Evolutionary conservation across 176 grass and related monocot species (phyloP), one percentile per base, ranked within the genome.

Genomic region (Aegilops tauschii): DNA sequence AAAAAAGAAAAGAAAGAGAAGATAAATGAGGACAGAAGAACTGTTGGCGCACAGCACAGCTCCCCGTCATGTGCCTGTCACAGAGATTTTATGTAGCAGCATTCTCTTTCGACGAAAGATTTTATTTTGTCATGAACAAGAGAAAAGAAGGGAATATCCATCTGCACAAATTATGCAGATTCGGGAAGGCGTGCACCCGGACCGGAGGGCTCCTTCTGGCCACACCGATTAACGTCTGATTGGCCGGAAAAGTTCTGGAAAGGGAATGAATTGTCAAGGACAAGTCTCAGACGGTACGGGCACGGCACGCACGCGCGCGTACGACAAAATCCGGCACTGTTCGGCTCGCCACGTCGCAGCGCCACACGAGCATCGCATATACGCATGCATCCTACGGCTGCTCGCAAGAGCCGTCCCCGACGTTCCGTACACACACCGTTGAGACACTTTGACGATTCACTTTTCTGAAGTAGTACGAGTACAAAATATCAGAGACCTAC

Each of bases 301-400:
- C 40, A 6, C 35, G 32, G 47, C 50, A 58, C 47, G 4, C 28
- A 6, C 5, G 31, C 20, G 20, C 58, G 17, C 1, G 64, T 9
- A 42, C 29, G 64, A 35, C 40, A 49, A 21, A 11, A 7, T 12
- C 39, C 16, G 0, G 0, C 7, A 70, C 20, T 14, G 7, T 70
- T 70, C 20, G 65, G 67, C 21, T 70, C 45, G 25, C 65, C 65
- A 56, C 80, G 30, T 82, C 45, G 65, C 80, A 68, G 78, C 35
- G 68, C 18, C 68, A 11, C 67, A 39, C 34, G 68, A 23, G 27
- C 11, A 20, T n/a, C 16, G 1, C 12, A 56, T 56, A 0, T 18
- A 6, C 6, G 50, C 50, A 58, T 3, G 69, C 65, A 47, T 21
- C 61, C 25, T 61, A 12, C 28, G 62, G 62, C 9, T 21, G 10